Evolutionary conservation across 495 filamentous ascomycete species (phyloP).

Genomic region (Aeminium ludgeri): DNA sequence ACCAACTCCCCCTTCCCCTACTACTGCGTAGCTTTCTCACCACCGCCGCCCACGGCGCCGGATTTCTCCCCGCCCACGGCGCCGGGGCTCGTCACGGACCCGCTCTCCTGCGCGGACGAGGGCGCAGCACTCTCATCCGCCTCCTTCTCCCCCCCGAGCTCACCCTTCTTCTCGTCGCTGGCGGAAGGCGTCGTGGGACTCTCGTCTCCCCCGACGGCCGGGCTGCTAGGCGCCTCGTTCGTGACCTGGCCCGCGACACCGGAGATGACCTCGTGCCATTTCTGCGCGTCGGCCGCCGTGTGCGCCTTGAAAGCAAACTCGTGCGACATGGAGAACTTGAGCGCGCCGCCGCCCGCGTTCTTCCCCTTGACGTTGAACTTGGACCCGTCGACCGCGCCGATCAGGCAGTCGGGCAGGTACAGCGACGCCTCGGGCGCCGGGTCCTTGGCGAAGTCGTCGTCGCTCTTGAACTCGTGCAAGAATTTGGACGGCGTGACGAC

Average conservation of each 20-base stretch:
- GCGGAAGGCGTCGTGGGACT: no score
- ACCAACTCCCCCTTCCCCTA: no score
- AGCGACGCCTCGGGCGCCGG: conserved; percentile 73
- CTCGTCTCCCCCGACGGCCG: no score
- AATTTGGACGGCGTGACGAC: conserved; percentile 73
- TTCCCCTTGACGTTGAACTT: conserved; percentile 96
- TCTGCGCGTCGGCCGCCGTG: conserved; percentile 53
- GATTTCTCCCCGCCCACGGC: no score
- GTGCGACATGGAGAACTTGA: conserved; percentile 42
- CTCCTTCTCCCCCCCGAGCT: no score
- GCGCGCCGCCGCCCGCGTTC: conserved; percentile 48
- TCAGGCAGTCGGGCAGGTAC: conserved; percentile 76
- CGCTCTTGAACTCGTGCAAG: conserved; percentile 90
- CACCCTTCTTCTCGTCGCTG: no score
- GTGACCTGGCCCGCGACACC: conserved; percentile 21
- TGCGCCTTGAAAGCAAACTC: conserved; percentile 59
- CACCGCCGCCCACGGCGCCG: no score
- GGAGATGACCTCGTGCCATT: conserved; percentile 62
- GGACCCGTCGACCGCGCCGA: conserved; percentile 55
- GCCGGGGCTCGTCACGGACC: no score
- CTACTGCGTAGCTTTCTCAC: no score
- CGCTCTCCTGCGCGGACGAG: no score
- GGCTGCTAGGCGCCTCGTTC: conserved; percentile 17
- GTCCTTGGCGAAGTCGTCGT: conserved; percentile 67
- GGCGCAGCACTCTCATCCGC: no score